Evolutionary conservation across 2,329 filamentous ascomycete species (phyloP), one percentile per base, ranked within the genome.

Genomic region (Onygenales sp.): DNA sequence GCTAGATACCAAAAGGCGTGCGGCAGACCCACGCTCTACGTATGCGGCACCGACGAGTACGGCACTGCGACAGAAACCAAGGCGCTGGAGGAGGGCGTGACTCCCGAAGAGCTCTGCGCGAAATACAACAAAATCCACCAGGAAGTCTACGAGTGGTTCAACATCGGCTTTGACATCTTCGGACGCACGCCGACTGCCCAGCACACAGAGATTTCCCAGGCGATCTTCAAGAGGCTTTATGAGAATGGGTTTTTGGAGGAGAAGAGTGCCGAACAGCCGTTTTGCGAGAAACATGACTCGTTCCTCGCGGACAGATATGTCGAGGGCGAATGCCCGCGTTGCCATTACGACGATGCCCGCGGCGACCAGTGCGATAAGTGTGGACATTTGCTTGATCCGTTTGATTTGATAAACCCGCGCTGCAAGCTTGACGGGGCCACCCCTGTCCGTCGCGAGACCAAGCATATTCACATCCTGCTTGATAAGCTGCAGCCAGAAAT

Each of bases 31-130:
- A 57, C 55, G 1, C 48, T 60, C 27, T 60, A 59, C 34, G 43
- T 60, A 31, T 60, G 91, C 70, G 90, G 90, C 54, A 88, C 84
- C 50, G 92, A 96, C 74, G 88, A 97, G 73, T 97, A 96, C 70
- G 92, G 92, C 54, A 97, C 92, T 10, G 91, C 92, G 21, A 95
- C 91, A 34, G 92, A 96, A 73, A 95, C 92, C 31, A 95, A 95
- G 75, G 92, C 92, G 4, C 82, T 96, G 42, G 89, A 95, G 68
- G 89, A 93, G 68, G 85, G 86, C 11, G 77, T 90, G 58, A 89
- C 85, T 10, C 90, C 92, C 21, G 79, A 87, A 63, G 81, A 91
- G 66, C 82, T 97, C 10, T 96, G 92, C 75, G 83, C 87, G 71
- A 94, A 96, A 75, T 96, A 94, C 76, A 88, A 94, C 74, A 83